These are phyloP conservation scores for Dioscorea alata DNA, from an alignment of 106 monocot species.

Conservation along the genomic window DNA sequence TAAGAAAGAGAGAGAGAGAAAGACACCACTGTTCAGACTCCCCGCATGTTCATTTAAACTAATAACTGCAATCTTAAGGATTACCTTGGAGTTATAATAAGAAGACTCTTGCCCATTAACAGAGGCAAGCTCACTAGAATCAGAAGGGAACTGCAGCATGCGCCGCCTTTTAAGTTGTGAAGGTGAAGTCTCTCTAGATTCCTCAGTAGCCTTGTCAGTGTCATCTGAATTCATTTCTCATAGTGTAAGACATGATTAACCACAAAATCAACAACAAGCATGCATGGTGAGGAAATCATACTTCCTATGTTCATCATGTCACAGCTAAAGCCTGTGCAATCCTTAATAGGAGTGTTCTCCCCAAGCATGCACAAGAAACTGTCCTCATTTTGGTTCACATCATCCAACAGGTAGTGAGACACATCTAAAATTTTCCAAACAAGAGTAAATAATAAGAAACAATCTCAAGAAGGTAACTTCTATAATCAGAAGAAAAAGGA, in stretches of 20 bases:
- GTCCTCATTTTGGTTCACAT: conserved; percentile 41
- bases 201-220: conserved; percentile 32
- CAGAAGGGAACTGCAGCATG: conserved; percentile 69
- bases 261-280: neutral
- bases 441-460: neutral
- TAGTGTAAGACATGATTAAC: conserved; percentile 9
- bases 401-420: conserved; percentile 51
- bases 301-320: conserved; percentile 30
- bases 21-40: neutral
- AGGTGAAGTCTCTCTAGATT: conserved; percentile 44
- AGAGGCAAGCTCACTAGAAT: conserved; percentile 27
- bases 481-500: too few species aligned
- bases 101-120: conserved; percentile 21
- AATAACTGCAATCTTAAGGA: neutral
- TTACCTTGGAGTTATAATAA: conserved; percentile 41
- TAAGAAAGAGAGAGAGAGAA: neutral
- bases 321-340: conserved; percentile 47
- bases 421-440: conserved; percentile 18
- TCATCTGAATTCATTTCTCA: conserved; percentile 33
- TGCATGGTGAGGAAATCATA: conserved; percentile 5
- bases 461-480: neutral
- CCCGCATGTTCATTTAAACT: too few species aligned
- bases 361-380: conserved; percentile 55
- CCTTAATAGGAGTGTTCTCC: conserved; percentile 86
- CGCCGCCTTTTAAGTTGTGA: conserved; percentile 55